These are phyloP conservation scores for Huiozyma sinensis DNA, from an alignment of 805 yeast genomes.

Conservation along the genomic window DNA sequence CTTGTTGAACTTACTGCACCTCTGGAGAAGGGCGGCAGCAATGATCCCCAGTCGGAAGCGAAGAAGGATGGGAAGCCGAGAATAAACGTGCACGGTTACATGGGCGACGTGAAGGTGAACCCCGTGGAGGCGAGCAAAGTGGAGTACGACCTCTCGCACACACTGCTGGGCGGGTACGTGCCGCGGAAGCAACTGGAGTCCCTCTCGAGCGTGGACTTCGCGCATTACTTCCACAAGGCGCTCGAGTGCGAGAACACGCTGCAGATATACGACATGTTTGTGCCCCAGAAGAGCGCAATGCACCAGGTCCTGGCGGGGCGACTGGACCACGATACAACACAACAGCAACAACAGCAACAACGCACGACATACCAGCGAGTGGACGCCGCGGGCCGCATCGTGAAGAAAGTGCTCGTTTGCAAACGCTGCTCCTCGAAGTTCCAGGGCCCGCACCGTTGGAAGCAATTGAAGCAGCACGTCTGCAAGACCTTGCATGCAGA, in stretches of 20 bases:
- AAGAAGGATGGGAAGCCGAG: constrained; percentile 6
- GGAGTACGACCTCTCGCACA: constrained; percentile 22
- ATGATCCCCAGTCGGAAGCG: constrained; percentile 7
- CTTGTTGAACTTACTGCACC: constrained; percentile 15
- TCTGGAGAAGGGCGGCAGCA: constrained; percentile 7
- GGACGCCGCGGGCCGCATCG: constrained; percentile 7
- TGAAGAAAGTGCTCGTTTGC: constrained; percentile 21
- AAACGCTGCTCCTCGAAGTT: constrained; percentile 18
- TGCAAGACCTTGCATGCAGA: constrained; percentile 3
- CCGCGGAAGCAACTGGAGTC: constrained; percentile 25
- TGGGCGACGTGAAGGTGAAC: constrained; percentile 21
- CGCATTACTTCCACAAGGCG: constrained; percentile 23
- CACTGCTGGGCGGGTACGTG: constrained; percentile 26
- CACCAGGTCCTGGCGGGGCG: not conserved
- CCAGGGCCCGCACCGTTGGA: constrained; percentile 17
- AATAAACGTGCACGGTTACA: constrained; percentile 22
- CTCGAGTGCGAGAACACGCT: constrained; percentile 22
- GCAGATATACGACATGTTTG: constrained; percentile 17
- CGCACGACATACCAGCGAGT: constrained; percentile 2
- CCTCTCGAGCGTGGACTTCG: constrained; percentile 25
- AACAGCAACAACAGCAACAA: not conserved
- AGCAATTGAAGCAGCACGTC: constrained; percentile 11
- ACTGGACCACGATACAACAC: not conserved
- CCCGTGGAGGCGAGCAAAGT: constrained; percentile 16
- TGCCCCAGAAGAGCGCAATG: not conserved